phyloP scores from a whole-genome alignment of 2,329 filamentous ascomycete species.

The Domatiomyces catenatus region DNA sequence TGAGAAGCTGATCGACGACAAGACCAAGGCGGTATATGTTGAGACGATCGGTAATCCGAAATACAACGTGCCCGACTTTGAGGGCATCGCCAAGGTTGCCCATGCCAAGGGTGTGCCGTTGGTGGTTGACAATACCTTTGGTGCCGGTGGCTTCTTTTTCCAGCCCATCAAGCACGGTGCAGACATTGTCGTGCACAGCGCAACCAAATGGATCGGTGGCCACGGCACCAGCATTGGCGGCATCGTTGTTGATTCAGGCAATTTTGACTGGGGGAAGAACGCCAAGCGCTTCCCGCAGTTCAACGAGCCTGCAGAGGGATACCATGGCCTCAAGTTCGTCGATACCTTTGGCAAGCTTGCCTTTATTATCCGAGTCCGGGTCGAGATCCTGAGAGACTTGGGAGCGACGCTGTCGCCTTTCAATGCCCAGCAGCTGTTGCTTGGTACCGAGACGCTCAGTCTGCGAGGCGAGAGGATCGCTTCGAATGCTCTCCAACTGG shows the following conservation, averaged over 20 bases:
- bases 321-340: conserved; percentile 88
- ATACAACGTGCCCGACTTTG: conserved; percentile 78
- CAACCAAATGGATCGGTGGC: conserved; percentile 86
- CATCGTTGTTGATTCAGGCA: conserved; percentile 66
- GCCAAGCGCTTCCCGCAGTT: conserved; percentile 81
- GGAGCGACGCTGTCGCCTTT: conserved; percentile 77
- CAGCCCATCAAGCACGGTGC: conserved; percentile 73
- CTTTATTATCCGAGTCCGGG: conserved; percentile 71
- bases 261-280: conserved; percentile 76
- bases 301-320: conserved; percentile 71
- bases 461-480: conserved; percentile 77
- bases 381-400: conserved; percentile 79
- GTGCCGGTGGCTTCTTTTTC: conserved; percentile 70
- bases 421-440: conserved; percentile 75
- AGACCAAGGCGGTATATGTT: conserved; percentile 74
- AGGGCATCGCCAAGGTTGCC: conserved; percentile 64
- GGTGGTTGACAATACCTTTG: conserved; percentile 79
- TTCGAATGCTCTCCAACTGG: conserved; percentile 64
- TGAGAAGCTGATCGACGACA: conserved; percentile 64
- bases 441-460: conserved; percentile 80
- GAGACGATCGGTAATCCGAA: conserved; percentile 80
- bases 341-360: conserved; percentile 74
- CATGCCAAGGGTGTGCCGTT: conserved; percentile 48
- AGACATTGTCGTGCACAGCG: conserved; percentile 78
- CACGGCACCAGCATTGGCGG: conserved; percentile 73